Conservation (phyloP, 1,284 basidiomycete genomes). For the Neolentinus lepideus region DNA sequence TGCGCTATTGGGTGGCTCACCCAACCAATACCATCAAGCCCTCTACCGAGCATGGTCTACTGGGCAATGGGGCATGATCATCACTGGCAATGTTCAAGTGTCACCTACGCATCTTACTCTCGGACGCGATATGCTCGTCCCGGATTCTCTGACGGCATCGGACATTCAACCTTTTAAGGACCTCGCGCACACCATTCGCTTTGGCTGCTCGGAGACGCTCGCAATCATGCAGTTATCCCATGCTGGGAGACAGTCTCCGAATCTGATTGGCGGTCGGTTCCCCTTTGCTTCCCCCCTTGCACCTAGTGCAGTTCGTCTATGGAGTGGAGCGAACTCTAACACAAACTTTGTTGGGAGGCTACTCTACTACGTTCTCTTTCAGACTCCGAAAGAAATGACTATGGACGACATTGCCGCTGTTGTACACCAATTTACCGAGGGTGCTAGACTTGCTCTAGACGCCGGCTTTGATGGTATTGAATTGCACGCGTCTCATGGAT, state of each 20-base stretch:
- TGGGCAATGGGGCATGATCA: slow-evolving; percentile 82
- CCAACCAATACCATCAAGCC: slow-evolving; percentile 53
- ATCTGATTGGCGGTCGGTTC: slow-evolving; percentile 60
- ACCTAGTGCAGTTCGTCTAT: slow-evolving; percentile 64
- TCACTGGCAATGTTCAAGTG: slow-evolving; percentile 89
- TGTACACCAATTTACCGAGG: slow-evolving; percentile 63
- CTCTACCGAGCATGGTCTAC: slow-evolving; percentile 78
- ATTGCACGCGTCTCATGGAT: slow-evolving; percentile 86
- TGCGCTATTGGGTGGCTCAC: slow-evolving; percentile 60
- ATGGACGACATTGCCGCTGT: slow-evolving; percentile 53
- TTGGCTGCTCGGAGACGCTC: slow-evolving; percentile 21
- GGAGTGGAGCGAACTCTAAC: slow-evolving; percentile 15
- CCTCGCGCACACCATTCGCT: slow-evolving; percentile 47
- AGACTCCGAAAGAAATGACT: slow-evolving; percentile 57
- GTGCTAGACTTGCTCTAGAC: slow-evolving; percentile 57
- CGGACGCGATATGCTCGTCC: slow-evolving; percentile 75
- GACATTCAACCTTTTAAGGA: slow-evolving; percentile 42
- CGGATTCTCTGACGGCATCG: slow-evolving; percentile 32
- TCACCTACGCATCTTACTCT: slow-evolving; percentile 66
- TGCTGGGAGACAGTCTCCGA: slow-evolving; percentile 79
- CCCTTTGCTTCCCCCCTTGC: slow-evolving; percentile 59
- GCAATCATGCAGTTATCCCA: slow-evolving; percentile 85
- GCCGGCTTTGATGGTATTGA: slow-evolving; percentile 89
- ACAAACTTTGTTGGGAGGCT: slow-evolving; percentile 25
- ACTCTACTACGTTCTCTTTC: slow-evolving; percentile 52